phyloP scores from a whole-genome alignment of 148 eudicot species.

The Agrostemma githago region DNA sequence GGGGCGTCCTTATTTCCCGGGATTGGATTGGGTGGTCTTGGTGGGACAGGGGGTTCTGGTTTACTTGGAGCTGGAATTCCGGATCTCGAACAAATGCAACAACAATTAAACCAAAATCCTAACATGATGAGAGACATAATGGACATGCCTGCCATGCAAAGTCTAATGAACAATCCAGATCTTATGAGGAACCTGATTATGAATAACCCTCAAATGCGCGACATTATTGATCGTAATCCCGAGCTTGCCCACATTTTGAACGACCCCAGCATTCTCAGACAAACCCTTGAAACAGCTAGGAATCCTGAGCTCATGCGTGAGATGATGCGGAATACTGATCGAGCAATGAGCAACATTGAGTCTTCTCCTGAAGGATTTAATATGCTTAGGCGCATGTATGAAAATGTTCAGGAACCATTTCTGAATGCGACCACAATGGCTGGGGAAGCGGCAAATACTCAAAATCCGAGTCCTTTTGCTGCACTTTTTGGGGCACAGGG shows the following conservation, averaged over 20 bases:
- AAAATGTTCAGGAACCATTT: conserved; percentile 96
- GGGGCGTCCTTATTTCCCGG: conserved; percentile 71
- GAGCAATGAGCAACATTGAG: conserved; percentile 99
- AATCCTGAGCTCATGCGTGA: conserved; percentile 99
- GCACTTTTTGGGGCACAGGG: conserved; percentile 82
- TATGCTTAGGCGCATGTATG: conserved; percentile 98
- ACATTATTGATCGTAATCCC: conserved; percentile 92
- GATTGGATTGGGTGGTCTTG: conserved; percentile 39
- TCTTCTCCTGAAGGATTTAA: conserved; percentile 98
- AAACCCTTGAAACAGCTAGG: conserved; percentile 94
- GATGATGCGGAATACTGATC: conserved; percentile 99
- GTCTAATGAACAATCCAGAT: conserved; percentile 91
- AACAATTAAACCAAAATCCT: conserved; percentile 85
- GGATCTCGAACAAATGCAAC: conserved; percentile 88
- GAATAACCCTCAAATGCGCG: conserved; percentile 99
- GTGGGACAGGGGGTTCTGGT: conserved; percentile 57
- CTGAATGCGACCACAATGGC: conserved; percentile 86
- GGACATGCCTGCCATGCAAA: conserved; percentile 90
- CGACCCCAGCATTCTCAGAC: conserved; percentile 88
- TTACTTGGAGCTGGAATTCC: conserved; percentile 79
- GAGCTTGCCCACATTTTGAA: conserved; percentile 93
- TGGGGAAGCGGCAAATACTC: conserved; percentile 57
- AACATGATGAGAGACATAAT: conserved; percentile 96
- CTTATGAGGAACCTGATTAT: conserved; percentile 77
- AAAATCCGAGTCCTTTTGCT: conserved; percentile 70